Evolutionary conservation across 208 protist species (phyloP).

Genomic region (Leishmania aethiopica): DNA sequence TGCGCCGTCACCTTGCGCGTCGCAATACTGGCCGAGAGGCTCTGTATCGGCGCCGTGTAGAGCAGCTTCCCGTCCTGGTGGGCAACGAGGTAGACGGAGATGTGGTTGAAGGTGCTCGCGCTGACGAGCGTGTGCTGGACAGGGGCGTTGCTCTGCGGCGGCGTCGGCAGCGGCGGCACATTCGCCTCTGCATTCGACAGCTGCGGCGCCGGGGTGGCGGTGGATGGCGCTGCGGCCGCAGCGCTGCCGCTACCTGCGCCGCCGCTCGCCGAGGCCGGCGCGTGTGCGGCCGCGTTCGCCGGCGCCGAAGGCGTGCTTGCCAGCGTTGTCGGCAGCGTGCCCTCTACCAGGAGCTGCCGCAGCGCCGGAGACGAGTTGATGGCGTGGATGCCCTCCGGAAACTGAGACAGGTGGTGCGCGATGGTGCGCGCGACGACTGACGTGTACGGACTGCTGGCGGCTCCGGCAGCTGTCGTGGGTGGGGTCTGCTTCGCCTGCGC

Average conservation of each 20-base stretch:
- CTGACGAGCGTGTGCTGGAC: slow-evolving; percentile 77
- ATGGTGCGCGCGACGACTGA: slow-evolving; percentile 31
- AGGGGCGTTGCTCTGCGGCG: slow-evolving; percentile 37
- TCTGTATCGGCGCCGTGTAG: slow-evolving; percentile 64
- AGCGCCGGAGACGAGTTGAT: slow-evolving; percentile 61
- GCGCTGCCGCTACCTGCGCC: not conserved
- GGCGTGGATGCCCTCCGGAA: slow-evolving; percentile 72
- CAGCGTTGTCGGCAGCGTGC: slow-evolving; percentile 27
- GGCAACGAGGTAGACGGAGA: slow-evolving; percentile 64
- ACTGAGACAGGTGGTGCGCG: slow-evolving; percentile 51
- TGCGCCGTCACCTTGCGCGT: slow-evolving; percentile 82
- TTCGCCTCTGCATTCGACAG: slow-evolving; percentile 22
- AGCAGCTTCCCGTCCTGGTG: slow-evolving; percentile 74
- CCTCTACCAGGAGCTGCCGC: slow-evolving; percentile 46
- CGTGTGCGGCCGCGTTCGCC: not conserved
- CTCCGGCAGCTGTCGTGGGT: not conserved
- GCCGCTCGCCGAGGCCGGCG: slow-evolving; percentile 4
- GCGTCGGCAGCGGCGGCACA: slow-evolving; percentile 34
- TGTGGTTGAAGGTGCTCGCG: slow-evolving; percentile 82
- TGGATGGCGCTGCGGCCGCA: not conserved
- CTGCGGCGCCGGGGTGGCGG: not conserved
- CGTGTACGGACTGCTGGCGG: slow-evolving; percentile 7
- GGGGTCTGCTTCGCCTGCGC: slow-evolving; percentile 8
- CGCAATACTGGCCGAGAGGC: slow-evolving; percentile 57
- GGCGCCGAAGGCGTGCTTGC: slow-evolving; percentile 15